These are phyloP conservation scores for Cajanus cajan DNA, from an alignment of 306 rosid genomes.

Conservation along the genomic window DNA sequence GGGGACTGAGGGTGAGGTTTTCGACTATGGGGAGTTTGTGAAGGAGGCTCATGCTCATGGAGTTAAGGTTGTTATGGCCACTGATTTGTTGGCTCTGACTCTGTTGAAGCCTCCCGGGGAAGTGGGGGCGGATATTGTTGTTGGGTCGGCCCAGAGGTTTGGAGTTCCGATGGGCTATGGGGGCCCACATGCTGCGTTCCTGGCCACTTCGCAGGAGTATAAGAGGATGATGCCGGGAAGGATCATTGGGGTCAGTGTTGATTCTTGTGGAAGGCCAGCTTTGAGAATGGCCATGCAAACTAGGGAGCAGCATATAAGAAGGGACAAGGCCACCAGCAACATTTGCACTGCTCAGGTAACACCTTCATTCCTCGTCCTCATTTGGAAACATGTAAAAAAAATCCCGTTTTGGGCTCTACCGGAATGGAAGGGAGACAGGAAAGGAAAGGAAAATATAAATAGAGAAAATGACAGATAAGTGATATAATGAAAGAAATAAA, in stretches of 20 bases:
- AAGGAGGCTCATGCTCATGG: constrained; percentile 87
- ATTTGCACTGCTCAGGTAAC: constrained; percentile 98
- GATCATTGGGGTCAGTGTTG: constrained; percentile 93
- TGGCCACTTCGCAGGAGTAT: constrained; percentile 96
- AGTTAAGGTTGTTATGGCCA: constrained; percentile 96
- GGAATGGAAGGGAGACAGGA: background rate
- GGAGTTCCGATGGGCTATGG: constrained; percentile 99
- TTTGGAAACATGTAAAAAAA: background rate
- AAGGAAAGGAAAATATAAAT: background rate
- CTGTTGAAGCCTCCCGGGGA: constrained; percentile 95
- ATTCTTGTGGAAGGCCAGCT: constrained; percentile 83
- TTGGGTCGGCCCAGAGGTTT: constrained; percentile 94
- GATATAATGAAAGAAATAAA: background rate
- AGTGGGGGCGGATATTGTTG: constrained; percentile 90
- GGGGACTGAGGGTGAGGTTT: constrained; percentile 93
- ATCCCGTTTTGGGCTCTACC: background rate
- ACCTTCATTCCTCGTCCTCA: background rate
- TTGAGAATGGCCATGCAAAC: constrained; percentile 99
- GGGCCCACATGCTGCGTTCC: constrained; percentile 96
- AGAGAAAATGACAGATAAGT: background rate
- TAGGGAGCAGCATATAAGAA: constrained; percentile 95
- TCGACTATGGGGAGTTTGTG: constrained; percentile 86
- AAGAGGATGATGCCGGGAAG: constrained; percentile 99
- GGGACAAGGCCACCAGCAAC: constrained; percentile 99
- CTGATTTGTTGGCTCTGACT: constrained; percentile 83